Conservation (phyloP, 2,329 filamentous ascomycete genomes). For the Cordyceps tenuipes region DNA sequence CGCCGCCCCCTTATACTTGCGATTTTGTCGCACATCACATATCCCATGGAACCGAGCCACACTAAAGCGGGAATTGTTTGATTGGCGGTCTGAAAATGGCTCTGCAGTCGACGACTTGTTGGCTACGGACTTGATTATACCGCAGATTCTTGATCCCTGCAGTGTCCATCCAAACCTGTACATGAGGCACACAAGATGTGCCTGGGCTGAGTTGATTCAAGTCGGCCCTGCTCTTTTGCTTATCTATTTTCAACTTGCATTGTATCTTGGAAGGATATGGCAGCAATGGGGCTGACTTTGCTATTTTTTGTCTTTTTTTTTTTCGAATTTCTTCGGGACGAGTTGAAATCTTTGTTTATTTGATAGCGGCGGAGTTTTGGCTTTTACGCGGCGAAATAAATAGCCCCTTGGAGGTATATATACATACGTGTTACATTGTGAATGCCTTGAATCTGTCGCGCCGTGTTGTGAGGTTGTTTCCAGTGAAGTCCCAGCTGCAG, state of each 20-base stretch:
- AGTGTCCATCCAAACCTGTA: background rate
- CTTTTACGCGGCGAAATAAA: conserved; percentile 5
- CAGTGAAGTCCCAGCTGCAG: background rate
- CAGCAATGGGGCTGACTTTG: background rate
- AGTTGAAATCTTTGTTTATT: conserved; percentile 12
- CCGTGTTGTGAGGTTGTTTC: background rate
- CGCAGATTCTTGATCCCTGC: background rate
- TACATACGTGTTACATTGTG: conserved; percentile 6
- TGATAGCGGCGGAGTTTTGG: conserved; percentile 15
- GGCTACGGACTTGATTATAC: background rate
- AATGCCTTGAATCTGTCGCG: background rate
- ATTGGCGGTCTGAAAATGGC: background rate
- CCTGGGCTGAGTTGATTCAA: background rate
- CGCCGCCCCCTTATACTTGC: background rate
- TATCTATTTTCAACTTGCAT: conserved; percentile 11
- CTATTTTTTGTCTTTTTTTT: background rate
- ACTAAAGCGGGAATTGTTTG: background rate
- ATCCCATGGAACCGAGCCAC: conserved; percentile 2
- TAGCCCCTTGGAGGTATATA: conserved; percentile 1
- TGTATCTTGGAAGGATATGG: conserved; percentile 5
- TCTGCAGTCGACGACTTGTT: background rate
- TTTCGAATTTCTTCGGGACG: background rate
- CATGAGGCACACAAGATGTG: background rate
- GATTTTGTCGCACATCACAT: background rate
- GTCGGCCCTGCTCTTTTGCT: conserved; percentile 6